Evolutionary conservation across 441 rosid genomes (phyloP), one percentile per base, ranked within the genome.

Genomic region (Aquilaria agallochum): DNA sequence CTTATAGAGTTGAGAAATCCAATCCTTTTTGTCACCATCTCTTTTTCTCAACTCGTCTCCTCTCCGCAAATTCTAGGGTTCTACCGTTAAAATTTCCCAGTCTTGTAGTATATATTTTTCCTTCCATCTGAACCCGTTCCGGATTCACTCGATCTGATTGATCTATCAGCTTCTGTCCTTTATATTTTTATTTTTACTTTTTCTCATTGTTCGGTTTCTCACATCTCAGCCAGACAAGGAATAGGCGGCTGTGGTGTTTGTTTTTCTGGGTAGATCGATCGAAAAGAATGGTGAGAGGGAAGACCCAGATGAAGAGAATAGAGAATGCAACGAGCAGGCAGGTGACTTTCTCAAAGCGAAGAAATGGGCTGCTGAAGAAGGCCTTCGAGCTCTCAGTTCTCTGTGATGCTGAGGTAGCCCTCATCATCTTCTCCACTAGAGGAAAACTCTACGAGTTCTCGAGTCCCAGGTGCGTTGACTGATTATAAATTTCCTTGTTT

Each of bases 231-330:
- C 27, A 60, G 9, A 54, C 11, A 51, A 36, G 42, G 40, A 36
- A 36, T 36, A 3, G 7, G 7, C 5, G 7, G 42, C 42, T 36
- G 5, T 8, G 42, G 5, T 36, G 6, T 36, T 36, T 36, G 42
- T 3, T 3, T 3, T 34, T 34, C 5, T 4, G 42, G 9, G 27
- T 20, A 20, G 27, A 20, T 20, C 27, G 27, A 20, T 20, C 27
- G 27, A 40, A 14, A 57, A 78, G 65, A 66, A 88, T 91, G 97
- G 94, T 82, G 86, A 80, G 96, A 71, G 90, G 89, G 62, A 91
- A 87, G 71, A 91, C 94, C 32, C 88, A 91, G 83, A 86, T 91
- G 97, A 88, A 87, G 87, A 86, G 97, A 71, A 91, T 91, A 68
- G 97, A 88, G 74, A 91, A 91, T 62, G 81, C 84, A 1, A 79